Evolutionary conservation across 2,329 filamentous ascomycete genomes (phyloP).

Genomic region (Aspergillus sp.): DNA sequence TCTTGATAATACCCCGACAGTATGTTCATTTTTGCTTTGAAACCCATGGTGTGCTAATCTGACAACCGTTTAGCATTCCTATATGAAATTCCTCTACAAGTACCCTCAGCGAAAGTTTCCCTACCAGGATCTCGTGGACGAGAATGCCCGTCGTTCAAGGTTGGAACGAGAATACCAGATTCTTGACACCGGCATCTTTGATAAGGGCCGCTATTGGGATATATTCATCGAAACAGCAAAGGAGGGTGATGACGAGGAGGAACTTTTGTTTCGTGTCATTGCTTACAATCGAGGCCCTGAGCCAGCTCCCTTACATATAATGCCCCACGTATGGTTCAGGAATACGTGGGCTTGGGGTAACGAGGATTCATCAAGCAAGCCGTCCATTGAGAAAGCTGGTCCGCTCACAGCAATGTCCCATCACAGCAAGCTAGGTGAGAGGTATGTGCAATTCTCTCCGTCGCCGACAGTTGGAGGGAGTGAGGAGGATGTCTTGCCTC

Average conservation of each 20-base stretch:
- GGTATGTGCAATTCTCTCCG: slow-evolving; percentile 77
- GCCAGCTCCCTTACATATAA: slow-evolving; percentile 80
- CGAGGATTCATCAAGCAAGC: slow-evolving; percentile 67
- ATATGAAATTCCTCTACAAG: slow-evolving; percentile 99
- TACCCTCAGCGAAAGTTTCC: slow-evolving; percentile 88
- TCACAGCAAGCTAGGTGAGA: slow-evolving; percentile 71
- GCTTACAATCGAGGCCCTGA: slow-evolving; percentile 94
- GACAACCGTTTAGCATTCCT: slow-evolving; percentile 61
- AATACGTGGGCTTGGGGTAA: slow-evolving; percentile 96
- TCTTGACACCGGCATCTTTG: slow-evolving; percentile 77
- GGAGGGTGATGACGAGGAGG: slow-evolving; percentile 82
- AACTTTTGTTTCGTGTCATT: slow-evolving; percentile 86
- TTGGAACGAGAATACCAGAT: slow-evolving; percentile 85
- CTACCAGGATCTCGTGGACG: slow-evolving; percentile 76
- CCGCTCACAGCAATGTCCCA: slow-evolving; percentile 66
- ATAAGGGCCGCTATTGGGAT: slow-evolving; percentile 90
- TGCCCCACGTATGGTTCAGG: slow-evolving; percentile 93
- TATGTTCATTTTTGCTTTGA: slow-evolving; percentile 21
- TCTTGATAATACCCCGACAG: slow-evolving; percentile 80
- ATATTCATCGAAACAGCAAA: slow-evolving; percentile 96
- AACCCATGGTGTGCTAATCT: no score
- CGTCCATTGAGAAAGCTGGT: slow-evolving; percentile 59
- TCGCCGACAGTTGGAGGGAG: slow-evolving; percentile 75
- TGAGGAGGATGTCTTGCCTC: slow-evolving; percentile 74
- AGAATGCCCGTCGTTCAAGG: slow-evolving; percentile 70